These are phyloP conservation scores for Hippophae tibetana DNA, from an alignment of 306 rosid species.

Conservation along the genomic window DNA sequence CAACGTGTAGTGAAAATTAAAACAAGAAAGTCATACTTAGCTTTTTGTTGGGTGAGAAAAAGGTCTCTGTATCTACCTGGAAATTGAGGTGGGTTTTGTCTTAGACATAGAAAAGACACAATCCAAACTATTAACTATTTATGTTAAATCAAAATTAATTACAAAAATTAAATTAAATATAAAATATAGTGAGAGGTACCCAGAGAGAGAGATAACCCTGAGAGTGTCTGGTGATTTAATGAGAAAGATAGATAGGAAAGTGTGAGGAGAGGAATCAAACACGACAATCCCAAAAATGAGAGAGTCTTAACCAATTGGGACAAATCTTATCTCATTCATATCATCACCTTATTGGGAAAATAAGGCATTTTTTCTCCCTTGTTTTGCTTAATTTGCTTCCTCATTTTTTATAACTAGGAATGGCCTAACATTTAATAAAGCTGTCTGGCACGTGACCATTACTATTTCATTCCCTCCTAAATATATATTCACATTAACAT, in stretches of 20 bases:
- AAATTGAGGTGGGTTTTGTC: slow-evolving; percentile 84
- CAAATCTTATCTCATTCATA: slow-evolving; percentile 60
- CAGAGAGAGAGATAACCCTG: slow-evolving; percentile 17
- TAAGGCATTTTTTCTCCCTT: slow-evolving; percentile 30
- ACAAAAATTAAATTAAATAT: slow-evolving; percentile 10
- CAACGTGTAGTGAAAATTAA: slow-evolving; percentile 23
- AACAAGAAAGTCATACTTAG: slow-evolving; percentile 25
- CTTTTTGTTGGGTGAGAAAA: slow-evolving; percentile 44
- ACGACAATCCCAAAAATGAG: slow-evolving; percentile 28
- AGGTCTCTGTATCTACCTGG: slow-evolving; percentile 88
- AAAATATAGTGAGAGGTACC: slow-evolving; percentile 22
- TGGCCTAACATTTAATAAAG: slow-evolving; percentile 48
- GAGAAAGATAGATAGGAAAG: slow-evolving; percentile 11
- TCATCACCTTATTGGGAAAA: slow-evolving; percentile 50
- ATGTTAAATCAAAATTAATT: background rate
- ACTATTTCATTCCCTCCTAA: too few relatives aligned
- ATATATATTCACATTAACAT: too few relatives aligned
- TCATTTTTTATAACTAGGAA: slow-evolving; percentile 27
- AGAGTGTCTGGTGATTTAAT: slow-evolving; percentile 2
- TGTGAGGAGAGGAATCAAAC: slow-evolving; percentile 72
- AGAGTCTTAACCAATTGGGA: slow-evolving; percentile 43
- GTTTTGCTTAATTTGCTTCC: slow-evolving; percentile 4
- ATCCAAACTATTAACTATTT: slow-evolving; percentile 24
- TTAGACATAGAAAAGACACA: slow-evolving; percentile 42
- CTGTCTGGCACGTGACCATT: slow-evolving; percentile 49